Evolutionary conservation across 2,329 filamentous ascomycete species (phyloP), one percentile per base, ranked within the genome.

Genomic region (Fusarium oligoseptatum): DNA sequence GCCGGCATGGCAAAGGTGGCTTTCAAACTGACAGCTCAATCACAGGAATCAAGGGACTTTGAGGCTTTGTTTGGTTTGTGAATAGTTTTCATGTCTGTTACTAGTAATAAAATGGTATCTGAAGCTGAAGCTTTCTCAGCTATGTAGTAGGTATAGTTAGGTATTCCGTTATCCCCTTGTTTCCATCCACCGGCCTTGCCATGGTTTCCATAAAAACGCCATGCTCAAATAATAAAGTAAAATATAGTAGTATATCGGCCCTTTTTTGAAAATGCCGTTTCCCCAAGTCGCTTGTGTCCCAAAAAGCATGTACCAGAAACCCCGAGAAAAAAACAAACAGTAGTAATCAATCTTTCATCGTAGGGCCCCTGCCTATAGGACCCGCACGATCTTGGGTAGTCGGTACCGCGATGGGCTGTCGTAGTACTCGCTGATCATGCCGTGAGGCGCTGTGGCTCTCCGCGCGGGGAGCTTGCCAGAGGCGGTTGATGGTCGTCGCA

Each of bases 391-490:
- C 60, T 75, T 75, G 61, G 73, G 73, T 11, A 75, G 64, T 8
- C 73, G 73, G 20, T 75, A 75, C 37, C 73, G 70, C n/a, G 73
- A 76, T 4, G 73, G 73, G 70, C 73, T 75, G 64, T 75, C 73
- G 52, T 76, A 75, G 61, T 75, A 75, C 43, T 75, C 73, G 73
- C 73, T 66, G 43, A 75, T 75, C 73, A 75, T 76, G 11, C 70
- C 66, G 24, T 75, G 70, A 22, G 70, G 61, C 20, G 69, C 72
- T 8, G 70, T 39, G 11, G 66, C 45, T 60, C 73, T 76, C 39
- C 70, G 50, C 22, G 29, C 6, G 15, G 52, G 52, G 29, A 60
- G 32, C 41, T 50, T 65, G 20, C 63, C 52, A 5, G 63, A 65
- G 15, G 62, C 37, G 27, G 61, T 55, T 29, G 62, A 22, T 12